Percentiles rank a stretch among this genome's conserved stretches.
These are phyloP conservation scores for Trichophyton simii DNA, from an alignment of 2,329 filamentous ascomycete genomes.

Conservation along the genomic window DNA sequence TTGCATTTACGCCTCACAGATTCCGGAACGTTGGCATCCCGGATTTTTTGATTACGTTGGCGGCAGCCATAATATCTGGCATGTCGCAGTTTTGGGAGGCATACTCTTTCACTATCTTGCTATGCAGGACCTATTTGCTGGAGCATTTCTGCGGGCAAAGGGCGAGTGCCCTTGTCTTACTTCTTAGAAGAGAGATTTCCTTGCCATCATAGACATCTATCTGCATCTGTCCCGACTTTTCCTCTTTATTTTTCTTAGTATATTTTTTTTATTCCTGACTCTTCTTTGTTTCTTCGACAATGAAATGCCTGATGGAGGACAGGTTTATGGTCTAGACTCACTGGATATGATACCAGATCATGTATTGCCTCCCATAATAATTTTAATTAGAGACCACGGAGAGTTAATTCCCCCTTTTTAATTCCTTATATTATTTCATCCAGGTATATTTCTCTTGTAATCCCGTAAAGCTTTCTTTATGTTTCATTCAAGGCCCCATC, in stretches of 20 bases:
- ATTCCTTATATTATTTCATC: not conserved
- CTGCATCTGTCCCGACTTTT: not conserved
- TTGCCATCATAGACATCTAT: not conserved
- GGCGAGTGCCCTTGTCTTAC: conserved; percentile 25
- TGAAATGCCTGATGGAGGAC: not conserved
- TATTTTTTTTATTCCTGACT: not conserved
- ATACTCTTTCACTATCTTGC: conserved; percentile 96
- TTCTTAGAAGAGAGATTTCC: not conserved
- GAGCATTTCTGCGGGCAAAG: conserved; percentile 57
- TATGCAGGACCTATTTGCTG: conserved; percentile 88
- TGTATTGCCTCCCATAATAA: not conserved
- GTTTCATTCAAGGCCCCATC: not conserved
- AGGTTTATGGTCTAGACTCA: not conserved
- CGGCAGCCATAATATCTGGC: conserved; percentile 95
- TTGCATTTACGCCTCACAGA: conserved; percentile 75
- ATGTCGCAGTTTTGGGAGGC: conserved; percentile 81
- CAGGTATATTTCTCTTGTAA: not conserved
- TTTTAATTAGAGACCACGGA: not conserved
- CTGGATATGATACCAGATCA: conserved; percentile 1
- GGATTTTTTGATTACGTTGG: conserved; percentile 92
- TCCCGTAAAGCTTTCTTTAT: not conserved
- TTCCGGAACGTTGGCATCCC: conserved; percentile 85
- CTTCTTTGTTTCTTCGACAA: too few relatives aligned
- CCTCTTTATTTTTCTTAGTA: not conserved
- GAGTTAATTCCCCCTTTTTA: not conserved